Percentiles rank a stretch among this genome's conserved stretches.
These are phyloP conservation scores for Thoreauomyces humboldtii DNA, from an alignment of 192 early-diverging fungal genomes.

Conservation along the genomic window DNA sequence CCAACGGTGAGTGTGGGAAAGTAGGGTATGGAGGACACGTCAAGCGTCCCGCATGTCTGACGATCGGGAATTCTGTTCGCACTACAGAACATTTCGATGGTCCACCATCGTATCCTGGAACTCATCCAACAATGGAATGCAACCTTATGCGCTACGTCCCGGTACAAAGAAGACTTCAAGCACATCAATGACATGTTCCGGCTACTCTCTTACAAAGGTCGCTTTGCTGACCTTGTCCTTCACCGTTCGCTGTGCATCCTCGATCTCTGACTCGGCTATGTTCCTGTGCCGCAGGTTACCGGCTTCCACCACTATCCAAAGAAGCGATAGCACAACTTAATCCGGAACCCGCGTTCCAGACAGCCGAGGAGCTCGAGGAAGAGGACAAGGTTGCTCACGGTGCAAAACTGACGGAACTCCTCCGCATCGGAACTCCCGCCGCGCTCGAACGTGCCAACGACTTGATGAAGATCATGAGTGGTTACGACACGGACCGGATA, in stretches of 20 bases:
- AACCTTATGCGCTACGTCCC: slow-evolving; percentile 79
- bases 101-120: slow-evolving; percentile 84
- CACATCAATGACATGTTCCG: slow-evolving; percentile 96
- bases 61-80: not conserved
- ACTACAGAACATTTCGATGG: slow-evolving; percentile 52
- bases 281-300: slow-evolving; percentile 56
- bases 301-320: slow-evolving; percentile 66
- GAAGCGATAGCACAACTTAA: slow-evolving; percentile 64
- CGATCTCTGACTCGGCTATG: not conserved
- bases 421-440: slow-evolving; percentile 88
- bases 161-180: slow-evolving; percentile 89
- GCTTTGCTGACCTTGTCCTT: too few species aligned
- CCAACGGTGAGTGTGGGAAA: slow-evolving; percentile 60
- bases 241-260: not conserved
- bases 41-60: too few species aligned
- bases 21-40: not conserved
- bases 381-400: slow-evolving; percentile 85
- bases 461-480: slow-evolving; percentile 98
- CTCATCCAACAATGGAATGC: slow-evolving; percentile 94
- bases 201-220: slow-evolving; percentile 84
- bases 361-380: slow-evolving; percentile 90
- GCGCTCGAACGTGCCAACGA: slow-evolving; percentile 95
- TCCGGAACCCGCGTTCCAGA: slow-evolving; percentile 65
- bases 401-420: slow-evolving; percentile 94
- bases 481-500: slow-evolving; percentile 65